Base-by-base conservation (phyloP, 2,329 filamentous ascomycete species). In the Graphilbum ipis-grandicollis region DNA sequence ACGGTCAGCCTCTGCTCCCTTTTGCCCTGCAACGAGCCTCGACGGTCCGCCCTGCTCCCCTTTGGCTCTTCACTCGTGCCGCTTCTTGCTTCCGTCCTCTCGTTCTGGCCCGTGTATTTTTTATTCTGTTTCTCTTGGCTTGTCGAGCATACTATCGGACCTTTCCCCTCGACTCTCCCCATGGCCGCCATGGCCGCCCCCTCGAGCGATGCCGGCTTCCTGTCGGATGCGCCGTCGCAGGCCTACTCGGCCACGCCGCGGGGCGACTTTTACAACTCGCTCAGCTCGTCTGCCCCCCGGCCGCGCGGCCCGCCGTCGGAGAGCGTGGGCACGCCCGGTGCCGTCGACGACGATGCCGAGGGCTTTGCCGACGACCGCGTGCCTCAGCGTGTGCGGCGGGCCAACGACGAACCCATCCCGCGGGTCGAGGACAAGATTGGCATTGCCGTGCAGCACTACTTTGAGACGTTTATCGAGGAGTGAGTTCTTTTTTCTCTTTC, bases 381-480 rank as follows among this genome's bases (percentile, higher is more conserved):
- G 9, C 71, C 71, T 2, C 55, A 57, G 33, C 60, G 61, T 40
- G 55, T 65, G 41, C 59, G 69, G 41, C 52, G 62, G 18, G 55
- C 59, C 33, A 60, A 70, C 39, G 50, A 57, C 19, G 50, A 59
- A 41, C 65, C 61, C 36, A 68, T 90, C 23, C 74, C 79, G 6
- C 68, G 71, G 40, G 80, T 88, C 7, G 75, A 84, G 44, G 83
- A 92, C 55, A 68, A 68, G 40, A 78, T 83, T 35, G 82, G 79
- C 43, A 66, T 82, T 44, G 71, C 77, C 37, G 70, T 88, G 19
- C 79, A 83, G 51, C 66, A 77, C 39, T 72, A 78, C 39, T 90
- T 92, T 51, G 77, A 86, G 55, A 67, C 69, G 45, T 92, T 90
- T 51, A 70, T 92, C 19, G 79, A 90, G 51, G 71, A 67, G 79